Percentiles rank a stretch among this genome's conserved stretches.
phyloP scores from a whole-genome alignment of 2,329 filamentous ascomycete genomes.

The Penicillium crustosum region DNA sequence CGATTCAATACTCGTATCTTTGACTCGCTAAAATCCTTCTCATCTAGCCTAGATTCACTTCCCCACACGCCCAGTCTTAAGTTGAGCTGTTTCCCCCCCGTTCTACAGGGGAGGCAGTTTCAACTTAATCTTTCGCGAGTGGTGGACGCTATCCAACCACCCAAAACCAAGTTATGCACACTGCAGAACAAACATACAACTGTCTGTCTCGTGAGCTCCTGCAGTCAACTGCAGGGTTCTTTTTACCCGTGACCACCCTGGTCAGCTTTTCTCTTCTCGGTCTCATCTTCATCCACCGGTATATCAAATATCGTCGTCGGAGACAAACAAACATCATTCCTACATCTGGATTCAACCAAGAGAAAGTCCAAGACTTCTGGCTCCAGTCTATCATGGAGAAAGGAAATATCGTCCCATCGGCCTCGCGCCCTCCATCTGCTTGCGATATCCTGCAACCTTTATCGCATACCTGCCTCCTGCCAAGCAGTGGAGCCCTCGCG shows the following conservation, averaged over 20 bases:
- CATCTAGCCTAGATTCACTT: neutral
- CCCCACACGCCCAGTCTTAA: slow-evolving; percentile 4
- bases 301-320: neutral
- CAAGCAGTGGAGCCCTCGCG: slow-evolving; percentile 24
- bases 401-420: neutral
- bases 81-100: slow-evolving; percentile 4
- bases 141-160: slow-evolving; percentile 7
- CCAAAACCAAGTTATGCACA: neutral
- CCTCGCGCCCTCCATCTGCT: slow-evolving; percentile 13
- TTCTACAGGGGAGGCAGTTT: slow-evolving; percentile 1
- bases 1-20: neutral
- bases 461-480: slow-evolving; percentile 17
- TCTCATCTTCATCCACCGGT: neutral
- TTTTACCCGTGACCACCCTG: neutral
- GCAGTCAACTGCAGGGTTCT: neutral
- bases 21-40: neutral
- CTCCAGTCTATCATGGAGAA: slow-evolving; percentile 19
- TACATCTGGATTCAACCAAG: neutral
- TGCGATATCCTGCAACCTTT: slow-evolving; percentile 23
- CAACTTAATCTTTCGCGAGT: neutral
- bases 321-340: neutral
- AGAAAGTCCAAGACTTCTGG: neutral
- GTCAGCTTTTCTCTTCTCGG: slow-evolving; percentile 1
- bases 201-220: neutral
- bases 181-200: neutral